Base-by-base conservation (phyloP, 2,329 filamentous ascomycete species). In the Talaromyces sp. region DNA sequence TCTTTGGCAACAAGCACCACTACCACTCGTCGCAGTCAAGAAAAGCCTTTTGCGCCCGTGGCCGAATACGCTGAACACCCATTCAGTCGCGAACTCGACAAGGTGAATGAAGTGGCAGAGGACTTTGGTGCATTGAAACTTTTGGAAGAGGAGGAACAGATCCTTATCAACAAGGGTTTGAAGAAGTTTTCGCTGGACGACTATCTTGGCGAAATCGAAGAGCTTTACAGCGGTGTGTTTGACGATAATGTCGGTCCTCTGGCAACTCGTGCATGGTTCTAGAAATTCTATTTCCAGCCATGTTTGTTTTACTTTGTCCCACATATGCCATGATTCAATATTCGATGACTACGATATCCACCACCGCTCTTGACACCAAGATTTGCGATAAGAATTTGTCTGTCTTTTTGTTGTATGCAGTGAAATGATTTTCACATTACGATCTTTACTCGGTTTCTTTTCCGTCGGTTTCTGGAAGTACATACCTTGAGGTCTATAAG, bases 101-200 rank as follows among this genome's bases (percentile, higher is more conserved):
- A 97, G 74, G 89, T 97, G 22, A 91, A 91, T 55, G 94, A 97
- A 74, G 83, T 97, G 15, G 93, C 88, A 0, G 94, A 97, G 75
- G 92, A 97, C 73, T 93, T 91, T 65, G 85, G 85, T 41, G 80
- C 85, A 31, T 81, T 82, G 17, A 70, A 80, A 62, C 70, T 82
- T n/a, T 76, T 86, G 39, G 87, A 92, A 45, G 88, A 90, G 57
- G 91, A 95, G 72, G 82, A 89, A 67, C 78, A 83, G 63, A 83
- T 87, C 60, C 83, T 97, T 69, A 73, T 81, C 60, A 79, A 81
- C 22, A 84, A 84, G 61, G 90, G 89, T 2, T 81, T 97, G 5
- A 81, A 80, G 66, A 88, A 87, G 66, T 89, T 91, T 72, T 82
- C 81, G 45, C 89, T 89, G 9, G 84, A 90, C 52, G 92, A 96